These are phyloP conservation scores for Aegilops bicornis DNA, from an alignment of 176 grass and related monocot genomes.

Conservation along the genomic window DNA sequence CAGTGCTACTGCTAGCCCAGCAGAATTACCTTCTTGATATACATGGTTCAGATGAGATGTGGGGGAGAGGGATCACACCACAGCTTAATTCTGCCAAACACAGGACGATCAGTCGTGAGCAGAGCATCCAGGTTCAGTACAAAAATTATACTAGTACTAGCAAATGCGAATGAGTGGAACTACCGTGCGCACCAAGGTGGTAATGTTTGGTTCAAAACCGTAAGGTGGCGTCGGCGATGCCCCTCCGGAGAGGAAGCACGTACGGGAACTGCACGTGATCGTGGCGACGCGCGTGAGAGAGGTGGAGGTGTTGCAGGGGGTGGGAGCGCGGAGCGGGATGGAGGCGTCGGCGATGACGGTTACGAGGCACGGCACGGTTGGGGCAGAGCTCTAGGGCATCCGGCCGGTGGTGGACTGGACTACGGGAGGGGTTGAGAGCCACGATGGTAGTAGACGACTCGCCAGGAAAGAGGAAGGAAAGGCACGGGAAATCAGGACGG, in stretches of 20 bases:
- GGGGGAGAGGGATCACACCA: neutral
- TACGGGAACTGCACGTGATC: too few species aligned
- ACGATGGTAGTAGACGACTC: neutral
- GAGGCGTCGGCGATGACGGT: too few species aligned
- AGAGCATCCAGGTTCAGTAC: neutral
- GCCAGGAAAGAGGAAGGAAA: neutral
- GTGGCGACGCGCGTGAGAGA: too few species aligned
- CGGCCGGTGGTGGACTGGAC: neutral
- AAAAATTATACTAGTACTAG: too few species aligned
- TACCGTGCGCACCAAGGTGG: too few species aligned
- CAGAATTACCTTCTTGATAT: constrained; percentile 76
- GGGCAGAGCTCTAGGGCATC: neutral
- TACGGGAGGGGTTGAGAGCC: neutral
- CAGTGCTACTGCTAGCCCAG: neutral
- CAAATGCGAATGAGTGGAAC: too few species aligned
- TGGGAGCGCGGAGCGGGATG: too few species aligned
- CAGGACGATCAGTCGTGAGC: neutral
- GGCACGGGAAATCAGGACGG: neutral
- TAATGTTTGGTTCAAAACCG: too few species aligned
- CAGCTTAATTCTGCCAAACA: neutral
- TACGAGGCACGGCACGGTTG: neutral
- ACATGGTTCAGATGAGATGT: constrained; percentile 27
- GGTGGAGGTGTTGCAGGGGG: too few species aligned
- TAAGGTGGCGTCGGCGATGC: too few species aligned
- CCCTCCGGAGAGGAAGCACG: too few species aligned